A percentile compares a stretch with the other conserved stretches of the same genome.
Evolutionary conservation across 768 basidiomycete species (phyloP).

Genomic region (Mycena vitilis): DNA sequence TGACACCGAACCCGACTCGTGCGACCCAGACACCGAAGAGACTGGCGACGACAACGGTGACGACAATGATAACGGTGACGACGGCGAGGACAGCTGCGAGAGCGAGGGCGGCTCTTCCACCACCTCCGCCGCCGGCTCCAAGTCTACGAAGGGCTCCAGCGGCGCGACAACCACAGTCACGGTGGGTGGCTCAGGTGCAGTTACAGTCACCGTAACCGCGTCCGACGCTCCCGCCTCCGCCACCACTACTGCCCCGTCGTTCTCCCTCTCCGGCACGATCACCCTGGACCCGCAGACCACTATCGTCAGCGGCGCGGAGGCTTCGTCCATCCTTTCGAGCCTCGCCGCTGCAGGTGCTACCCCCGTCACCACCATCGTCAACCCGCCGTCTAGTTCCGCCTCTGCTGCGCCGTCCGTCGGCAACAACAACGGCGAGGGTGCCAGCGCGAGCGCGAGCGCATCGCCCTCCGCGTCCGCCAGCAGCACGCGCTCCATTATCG

Average conservation of each 20-base stretch:
- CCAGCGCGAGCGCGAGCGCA: neutral
- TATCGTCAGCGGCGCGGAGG: conserved; percentile 57
- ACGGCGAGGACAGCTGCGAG: conserved; percentile 22
- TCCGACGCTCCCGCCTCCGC: conserved; percentile 39
- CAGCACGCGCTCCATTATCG: conserved; percentile 16
- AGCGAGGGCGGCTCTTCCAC: conserved; percentile 19
- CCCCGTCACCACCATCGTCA: conserved; percentile 21
- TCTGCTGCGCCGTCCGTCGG: too few relatives aligned
- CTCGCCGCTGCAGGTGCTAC: conserved; percentile 10
- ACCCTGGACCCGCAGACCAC: conserved; percentile 52
- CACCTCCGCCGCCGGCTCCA: conserved; percentile 15
- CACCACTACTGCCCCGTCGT: conserved; percentile 37
- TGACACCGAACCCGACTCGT: conserved; percentile 6
- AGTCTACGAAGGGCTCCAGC: conserved; percentile 2
- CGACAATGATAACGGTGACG: conserved; percentile 13
- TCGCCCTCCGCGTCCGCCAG: neutral
- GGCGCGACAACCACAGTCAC: conserved; percentile 9
- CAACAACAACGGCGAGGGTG: neutral
- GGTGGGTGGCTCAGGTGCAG: conserved; percentile 15
- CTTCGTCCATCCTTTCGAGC: conserved; percentile 34
- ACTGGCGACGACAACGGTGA: conserved; percentile 2
- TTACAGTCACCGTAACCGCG: conserved; percentile 50
- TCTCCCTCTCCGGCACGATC: conserved; percentile 23
- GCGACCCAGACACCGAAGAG: conserved; percentile 8
- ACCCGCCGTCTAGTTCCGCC: neutral